Evolutionary conservation across 1,139 yeast genomes (phyloP).

Genomic region (Kodamaea sp.): DNA sequence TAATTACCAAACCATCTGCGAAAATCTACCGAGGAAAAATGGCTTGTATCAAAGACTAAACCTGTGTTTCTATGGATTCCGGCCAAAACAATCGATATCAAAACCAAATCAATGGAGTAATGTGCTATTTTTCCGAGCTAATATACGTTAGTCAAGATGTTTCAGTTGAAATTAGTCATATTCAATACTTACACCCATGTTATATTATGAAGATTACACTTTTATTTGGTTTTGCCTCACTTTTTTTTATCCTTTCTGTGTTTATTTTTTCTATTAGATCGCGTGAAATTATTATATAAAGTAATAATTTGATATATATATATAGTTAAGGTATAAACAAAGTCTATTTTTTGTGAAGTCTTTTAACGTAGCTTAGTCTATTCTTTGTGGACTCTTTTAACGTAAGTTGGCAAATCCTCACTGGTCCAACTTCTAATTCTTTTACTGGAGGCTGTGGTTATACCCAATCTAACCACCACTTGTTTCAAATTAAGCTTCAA

Average conservation of each 20-base stretch:
- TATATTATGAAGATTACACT: neutral
- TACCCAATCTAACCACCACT: constrained; percentile 42
- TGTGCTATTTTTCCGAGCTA: constrained; percentile 54
- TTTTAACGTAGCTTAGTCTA: no score
- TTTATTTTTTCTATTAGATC: neutral
- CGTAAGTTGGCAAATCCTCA: constrained; percentile 41
- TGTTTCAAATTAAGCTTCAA: constrained; percentile 43
- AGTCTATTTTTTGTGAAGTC: no score
- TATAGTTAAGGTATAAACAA: no score
- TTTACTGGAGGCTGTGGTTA: constrained; percentile 43
- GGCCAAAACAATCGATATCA: constrained; percentile 61
- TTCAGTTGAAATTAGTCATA: neutral
- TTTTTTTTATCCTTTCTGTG: neutral
- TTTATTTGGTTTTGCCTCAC: neutral
- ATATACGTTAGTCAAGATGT: constrained; percentile 9
- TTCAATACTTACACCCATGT: constrained; percentile 12
- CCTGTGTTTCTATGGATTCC: constrained; percentile 67
- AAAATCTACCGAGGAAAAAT: constrained; percentile 49
- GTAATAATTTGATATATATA: no score
- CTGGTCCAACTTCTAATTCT: constrained; percentile 61
- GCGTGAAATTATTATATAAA: no score
- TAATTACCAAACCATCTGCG: constrained; percentile 53
- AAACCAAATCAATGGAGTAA: constrained; percentile 54
- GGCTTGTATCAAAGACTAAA: constrained; percentile 43
- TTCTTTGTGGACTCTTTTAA: constrained; percentile 38